Conservation (phyloP, 257 asterid species). For the Lycium ferocissimum region DNA sequence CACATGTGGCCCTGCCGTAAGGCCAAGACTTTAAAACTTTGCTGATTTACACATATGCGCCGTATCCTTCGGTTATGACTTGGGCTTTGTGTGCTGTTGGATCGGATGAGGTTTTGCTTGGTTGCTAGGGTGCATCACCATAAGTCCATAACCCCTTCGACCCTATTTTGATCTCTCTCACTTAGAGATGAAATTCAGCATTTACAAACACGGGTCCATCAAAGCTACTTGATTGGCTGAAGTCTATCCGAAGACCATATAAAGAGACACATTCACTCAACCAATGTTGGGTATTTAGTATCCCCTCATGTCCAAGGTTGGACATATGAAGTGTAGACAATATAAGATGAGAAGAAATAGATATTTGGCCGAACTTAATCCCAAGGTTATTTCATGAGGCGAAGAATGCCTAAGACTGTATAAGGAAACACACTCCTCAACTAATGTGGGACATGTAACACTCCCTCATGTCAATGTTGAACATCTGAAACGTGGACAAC, state of each 20-base stretch:
- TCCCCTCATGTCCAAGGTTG: accelerated
- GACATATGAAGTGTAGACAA: not conserved
- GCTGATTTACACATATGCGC: not conserved
- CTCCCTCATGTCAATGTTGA: not conserved
- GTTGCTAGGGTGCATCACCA: slow-evolving; percentile 35
- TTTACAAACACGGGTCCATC: not conserved
- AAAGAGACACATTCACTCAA: not conserved
- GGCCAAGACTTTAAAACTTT: slow-evolving; percentile 10
- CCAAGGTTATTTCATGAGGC: not conserved
- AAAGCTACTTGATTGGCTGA: not conserved
- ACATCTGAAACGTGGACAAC: not conserved
- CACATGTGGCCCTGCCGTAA: slow-evolving; percentile 32
- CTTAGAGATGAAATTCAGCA: not conserved
- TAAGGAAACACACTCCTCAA: not conserved
- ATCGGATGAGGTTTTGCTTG: slow-evolving; percentile 33
- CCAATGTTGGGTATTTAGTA: not conserved
- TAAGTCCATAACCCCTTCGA: not conserved
- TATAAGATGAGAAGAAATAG: not conserved
- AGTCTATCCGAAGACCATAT: not conserved
- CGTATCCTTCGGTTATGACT: slow-evolving; percentile 26
- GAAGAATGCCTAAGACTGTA: accelerated
- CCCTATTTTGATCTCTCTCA: not conserved
- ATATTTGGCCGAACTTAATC: not conserved
- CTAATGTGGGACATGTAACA: not conserved
- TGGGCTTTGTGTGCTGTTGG: not conserved